Base-by-base conservation (phyloP, 2,329 filamentous ascomycete genomes). In the Pseudogymnoascus sp. region DNA sequence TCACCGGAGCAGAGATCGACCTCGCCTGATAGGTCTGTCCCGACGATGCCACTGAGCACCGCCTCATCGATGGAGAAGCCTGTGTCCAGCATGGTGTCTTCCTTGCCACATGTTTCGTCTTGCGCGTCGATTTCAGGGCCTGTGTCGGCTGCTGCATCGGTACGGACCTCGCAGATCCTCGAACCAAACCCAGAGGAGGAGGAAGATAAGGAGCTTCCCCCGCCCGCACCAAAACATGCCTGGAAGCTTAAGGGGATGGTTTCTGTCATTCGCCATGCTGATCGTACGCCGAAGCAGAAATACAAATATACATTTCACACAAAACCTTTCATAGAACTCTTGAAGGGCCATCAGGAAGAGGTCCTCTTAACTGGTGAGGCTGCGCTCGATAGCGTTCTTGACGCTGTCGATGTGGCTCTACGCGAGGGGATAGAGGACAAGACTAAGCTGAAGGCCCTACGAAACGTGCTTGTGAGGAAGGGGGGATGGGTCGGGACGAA, bases 231-330 rank as follows among this genome's bases (percentile, higher is more conserved):
- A 0, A 97, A 97, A 70, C 92, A 96, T 71, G 91, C 94, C 10
- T 99, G 94, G 94, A 97, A 96, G 75, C 80, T 99, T 61, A 99
- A 99, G 77, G 94, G 94, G 11, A 92, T 99, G 77, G 93, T 99
- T 0, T 93, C 92, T 1, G 94, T 99, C 14, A 92, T 99, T 67
- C 86, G 94, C 28, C 94, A 99, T 75, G 95, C 95, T 2, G 94
- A 99, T 77, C 88, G 94, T 63, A 99, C 94, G 1, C 94, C 94
- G 2, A 99, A 99, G 77, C 94, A 99, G 71, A 99, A 99, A 74
- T 97, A 97, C 81, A 99, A 99, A 74, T 99, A 97, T 71, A 99
- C 94, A 0, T 97, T 99, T 70, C 94, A 99, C 72, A 96, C 92
- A 0, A 91, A 92, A 66, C 94, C 94, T 0, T 99, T 99, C 71